Evolutionary conservation across 768 basidiomycete species (phyloP), one percentile per base, ranked within the genome.

Genomic region (Aureoboletus auriporus): DNA sequence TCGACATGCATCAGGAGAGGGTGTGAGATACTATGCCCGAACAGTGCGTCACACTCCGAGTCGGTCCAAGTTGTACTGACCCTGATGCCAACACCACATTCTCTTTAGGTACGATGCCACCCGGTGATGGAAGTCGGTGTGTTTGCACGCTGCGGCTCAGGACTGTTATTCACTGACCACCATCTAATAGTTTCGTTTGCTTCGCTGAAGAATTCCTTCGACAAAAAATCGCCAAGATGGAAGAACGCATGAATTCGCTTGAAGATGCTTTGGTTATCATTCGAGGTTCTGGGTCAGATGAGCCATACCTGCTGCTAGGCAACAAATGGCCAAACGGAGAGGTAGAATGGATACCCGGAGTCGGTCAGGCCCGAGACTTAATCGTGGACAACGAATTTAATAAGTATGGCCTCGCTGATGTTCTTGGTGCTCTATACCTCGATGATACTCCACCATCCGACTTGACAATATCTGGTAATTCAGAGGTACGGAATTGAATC

Each of bases 211-310:
- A 77, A 47, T 78, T 77, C 57, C 70, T 80, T 28, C 73, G 70
- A n/a, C 65, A 68, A 41, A 77, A 75, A 61, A 62, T 77, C 39
- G 52, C 59, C 13, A 70, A 65, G 44, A 63, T 80, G 62, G 74
- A 79, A 50, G 72, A 74, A 8, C 71, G 78, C 1, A 78, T 79
- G 71, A 74, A 69, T 51, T 71, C 72, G 3, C 66, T 82, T 17
- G 79, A 83, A 59, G 78, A 79, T 54, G 79, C 78, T 14, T 58
- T 81, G 16, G 74, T 73, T 20, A 77, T 78, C 28, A 59, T 74
- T 17, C 71, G 79, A 42, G 55, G 67, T 23, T 58, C 65, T n/a
- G 60, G 69, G 39, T 71, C 74, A 16, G 56, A 66, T 47, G 53
- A 67, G 43, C 63, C 68, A 1, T 76, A 78, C 52, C 78, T 77